phyloP scores from a whole-genome alignment of 2,329 filamentous ascomycete genomes.

The Alternaria arborescens region DNA sequence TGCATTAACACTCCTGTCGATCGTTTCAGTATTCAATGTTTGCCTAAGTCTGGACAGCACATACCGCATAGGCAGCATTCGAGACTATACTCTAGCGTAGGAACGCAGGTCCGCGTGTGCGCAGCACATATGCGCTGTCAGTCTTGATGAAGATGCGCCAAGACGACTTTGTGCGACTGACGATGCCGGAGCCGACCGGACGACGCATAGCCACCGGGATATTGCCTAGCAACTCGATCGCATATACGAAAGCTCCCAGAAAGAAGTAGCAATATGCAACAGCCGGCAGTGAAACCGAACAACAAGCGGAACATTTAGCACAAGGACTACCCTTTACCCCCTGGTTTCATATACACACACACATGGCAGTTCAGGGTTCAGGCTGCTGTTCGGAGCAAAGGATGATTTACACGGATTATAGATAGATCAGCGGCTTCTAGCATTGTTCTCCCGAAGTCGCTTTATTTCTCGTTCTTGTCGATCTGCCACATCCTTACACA shows the following conservation, averaged over 20 bases:
- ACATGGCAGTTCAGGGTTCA: neutral
- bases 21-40: neutral
- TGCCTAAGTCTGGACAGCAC: neutral
- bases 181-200: neutral
- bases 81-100: neutral
- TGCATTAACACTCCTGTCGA: neutral
- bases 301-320: neutral
- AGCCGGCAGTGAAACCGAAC: neutral
- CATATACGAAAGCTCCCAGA: neutral
- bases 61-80: neutral
- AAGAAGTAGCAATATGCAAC: neutral
- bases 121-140: neutral
- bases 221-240: neutral
- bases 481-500: neutral
- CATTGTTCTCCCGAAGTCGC: neutral
- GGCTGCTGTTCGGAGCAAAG: neutral
- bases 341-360: neutral
- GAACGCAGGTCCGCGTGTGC: neutral
- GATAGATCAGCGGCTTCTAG: neutral
- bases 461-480: neutral
- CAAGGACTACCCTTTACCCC: neutral
- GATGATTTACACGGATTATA: neutral
- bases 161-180: neutral
- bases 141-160: neutral
- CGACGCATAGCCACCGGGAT: neutral